phyloP scores from a whole-genome alignment of 192 early-diverging fungal species.

The Coemansia sp. region DNA sequence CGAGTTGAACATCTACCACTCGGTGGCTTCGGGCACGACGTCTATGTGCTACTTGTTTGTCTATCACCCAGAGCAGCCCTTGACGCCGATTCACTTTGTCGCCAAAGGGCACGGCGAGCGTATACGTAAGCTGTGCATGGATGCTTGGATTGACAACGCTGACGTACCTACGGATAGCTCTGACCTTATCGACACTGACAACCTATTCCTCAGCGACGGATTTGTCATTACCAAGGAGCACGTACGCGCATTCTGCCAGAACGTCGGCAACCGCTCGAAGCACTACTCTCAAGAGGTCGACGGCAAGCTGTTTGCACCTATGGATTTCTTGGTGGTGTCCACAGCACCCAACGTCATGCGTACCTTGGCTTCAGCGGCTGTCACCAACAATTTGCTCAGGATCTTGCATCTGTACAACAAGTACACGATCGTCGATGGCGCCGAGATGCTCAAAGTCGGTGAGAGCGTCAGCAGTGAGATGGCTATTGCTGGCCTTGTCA shows the following conservation, averaged over 20 bases:
- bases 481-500: constrained; percentile 73
- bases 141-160: neutral
- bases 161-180: neutral
- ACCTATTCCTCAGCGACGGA: neutral
- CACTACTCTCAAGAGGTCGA: constrained; percentile 51
- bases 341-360: constrained; percentile 77
- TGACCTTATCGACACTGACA: neutral
- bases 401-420: constrained; percentile 87
- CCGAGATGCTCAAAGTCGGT: constrained; percentile 64
- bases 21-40: constrained; percentile 34
- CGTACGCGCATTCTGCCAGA: constrained; percentile 80
- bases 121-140: constrained; percentile 2
- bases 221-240: constrained; percentile 68
- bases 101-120: neutral
- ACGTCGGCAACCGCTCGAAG: constrained; percentile 66
- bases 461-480: constrained; percentile 74
- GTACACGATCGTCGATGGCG: constrained; percentile 68
- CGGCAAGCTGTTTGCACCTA: constrained; percentile 67
- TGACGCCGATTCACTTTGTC: constrained; percentile 22
- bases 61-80: constrained; percentile 1
- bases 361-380: constrained; percentile 80
- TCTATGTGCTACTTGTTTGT: constrained; percentile 23
- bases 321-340: constrained; percentile 87
- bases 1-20: constrained; percentile 52
- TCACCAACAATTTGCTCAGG: constrained; percentile 78